Conservation (phyloP, 176 grass and related monocot species). For the Paspalum notatum region DNA sequence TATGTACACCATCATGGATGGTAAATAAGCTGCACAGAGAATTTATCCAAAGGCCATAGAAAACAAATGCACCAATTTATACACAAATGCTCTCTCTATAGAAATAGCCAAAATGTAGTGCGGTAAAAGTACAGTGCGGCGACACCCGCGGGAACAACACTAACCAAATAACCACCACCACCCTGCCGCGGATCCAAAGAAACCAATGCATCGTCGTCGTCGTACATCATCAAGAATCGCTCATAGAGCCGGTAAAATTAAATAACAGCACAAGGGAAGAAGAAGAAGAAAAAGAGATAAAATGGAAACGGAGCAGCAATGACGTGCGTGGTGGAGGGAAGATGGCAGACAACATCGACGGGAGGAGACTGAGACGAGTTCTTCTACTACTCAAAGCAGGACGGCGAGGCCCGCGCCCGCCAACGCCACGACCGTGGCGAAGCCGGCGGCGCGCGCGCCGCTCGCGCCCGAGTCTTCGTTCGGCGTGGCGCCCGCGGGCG, state of each 20-base stretch:
- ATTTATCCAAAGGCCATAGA: slow-evolving; percentile 25
- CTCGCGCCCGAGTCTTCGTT: slow-evolving; percentile 6
- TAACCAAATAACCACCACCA: slow-evolving; percentile 2
- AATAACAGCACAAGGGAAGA: slow-evolving; percentile 43
- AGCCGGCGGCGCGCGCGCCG: slow-evolving; percentile 10
- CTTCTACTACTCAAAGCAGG: slow-evolving; percentile 48
- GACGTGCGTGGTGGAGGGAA: not conserved
- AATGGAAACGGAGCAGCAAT: slow-evolving; percentile 23
- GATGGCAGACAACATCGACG: slow-evolving; percentile 5
- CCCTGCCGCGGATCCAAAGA: slow-evolving; percentile 38
- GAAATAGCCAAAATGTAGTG: slow-evolving; percentile 52
- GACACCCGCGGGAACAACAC: slow-evolving; percentile 28
- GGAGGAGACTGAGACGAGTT: not conserved
- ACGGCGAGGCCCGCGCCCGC: slow-evolving; percentile 42
- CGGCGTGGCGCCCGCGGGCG: slow-evolving; percentile 36
- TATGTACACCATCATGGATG: not conserved
- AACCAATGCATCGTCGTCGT: slow-evolving; percentile 46
- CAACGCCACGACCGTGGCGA: slow-evolving; percentile 46
- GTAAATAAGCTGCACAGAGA: slow-evolving; percentile 20
- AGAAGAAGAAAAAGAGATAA: not conserved
- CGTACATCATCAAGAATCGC: slow-evolving; percentile 61
- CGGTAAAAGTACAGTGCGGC: slow-evolving; percentile 42
- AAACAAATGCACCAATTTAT: slow-evolving; percentile 47
- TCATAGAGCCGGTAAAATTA: slow-evolving; percentile 49
- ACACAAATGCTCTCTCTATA: slow-evolving; percentile 62